These are phyloP conservation scores for Kazachstania sp. DNA, from an alignment of 1,139 yeast species.

Conservation along the genomic window DNA sequence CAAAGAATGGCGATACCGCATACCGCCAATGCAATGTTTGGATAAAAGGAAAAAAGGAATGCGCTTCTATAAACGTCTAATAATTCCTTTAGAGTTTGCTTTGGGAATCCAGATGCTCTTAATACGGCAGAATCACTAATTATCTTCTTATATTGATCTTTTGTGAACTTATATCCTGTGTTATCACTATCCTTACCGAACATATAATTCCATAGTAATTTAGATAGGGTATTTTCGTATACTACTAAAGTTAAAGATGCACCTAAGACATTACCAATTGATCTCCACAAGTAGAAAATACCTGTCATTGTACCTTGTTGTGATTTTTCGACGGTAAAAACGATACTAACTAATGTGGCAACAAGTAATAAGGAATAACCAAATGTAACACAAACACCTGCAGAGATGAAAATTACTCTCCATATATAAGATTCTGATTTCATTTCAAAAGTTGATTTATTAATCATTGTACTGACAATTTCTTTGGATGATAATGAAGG, in stretches of 20 bases:
- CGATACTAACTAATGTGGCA: slow-evolving; percentile 29
- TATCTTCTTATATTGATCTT: slow-evolving; percentile 23
- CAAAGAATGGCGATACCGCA: slow-evolving; percentile 16
- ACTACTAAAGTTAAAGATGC: slow-evolving; percentile 37
- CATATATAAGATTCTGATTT: slow-evolving; percentile 16
- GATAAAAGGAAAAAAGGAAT: slow-evolving; percentile 24
- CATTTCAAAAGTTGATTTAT: slow-evolving; percentile 4
- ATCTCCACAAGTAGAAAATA: slow-evolving; percentile 39
- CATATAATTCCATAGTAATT: slow-evolving; percentile 29
- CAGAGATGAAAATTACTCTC: slow-evolving; percentile 21
- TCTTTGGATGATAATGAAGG: slow-evolving; percentile 13
- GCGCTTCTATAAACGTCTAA: slow-evolving; percentile 24
- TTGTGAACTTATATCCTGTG: slow-evolving; percentile 12
- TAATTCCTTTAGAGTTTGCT: slow-evolving; percentile 14
- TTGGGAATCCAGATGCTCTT: slow-evolving; percentile 30
- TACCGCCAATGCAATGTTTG: slow-evolving; percentile 19
- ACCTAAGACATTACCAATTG: slow-evolving; percentile 42
- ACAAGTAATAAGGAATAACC: slow-evolving; percentile 29
- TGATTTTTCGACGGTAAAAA: slow-evolving; percentile 27
- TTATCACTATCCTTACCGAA: slow-evolving; percentile 17
- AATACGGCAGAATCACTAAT: slow-evolving; percentile 32
- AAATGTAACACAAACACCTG: slow-evolving; percentile 18
- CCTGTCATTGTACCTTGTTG: slow-evolving; percentile 34
- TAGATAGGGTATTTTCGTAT: slow-evolving; percentile 30
- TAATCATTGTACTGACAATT: background rate